Percentiles rank a stretch among this genome's conserved stretches.
These are phyloP conservation scores for Yarrowia keelungensis DNA, from an alignment of 805 yeast genomes.

Conservation along the genomic window DNA sequence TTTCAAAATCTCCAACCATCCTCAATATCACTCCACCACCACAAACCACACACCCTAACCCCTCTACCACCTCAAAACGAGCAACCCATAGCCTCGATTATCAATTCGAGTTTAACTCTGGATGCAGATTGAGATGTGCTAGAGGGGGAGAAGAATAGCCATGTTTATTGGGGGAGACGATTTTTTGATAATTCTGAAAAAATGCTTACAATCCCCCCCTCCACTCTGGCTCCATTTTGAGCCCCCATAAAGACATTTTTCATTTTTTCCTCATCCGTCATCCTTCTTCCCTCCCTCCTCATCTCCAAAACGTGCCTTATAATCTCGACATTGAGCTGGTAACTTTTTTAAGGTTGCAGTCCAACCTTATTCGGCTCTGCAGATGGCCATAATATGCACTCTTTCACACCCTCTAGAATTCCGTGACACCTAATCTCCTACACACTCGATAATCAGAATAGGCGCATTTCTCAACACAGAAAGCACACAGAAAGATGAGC, in stretches of 20 bases:
- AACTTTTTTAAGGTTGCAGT: slow-evolving; percentile 17
- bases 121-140: background rate
- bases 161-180: background rate
- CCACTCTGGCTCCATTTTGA: background rate
- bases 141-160: too few species aligned
- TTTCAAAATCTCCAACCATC: too few species aligned
- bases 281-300: too few species aligned
- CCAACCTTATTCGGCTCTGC: slow-evolving; percentile 14
- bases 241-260: slow-evolving; percentile 1
- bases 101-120: background rate
- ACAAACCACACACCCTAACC: too few species aligned
- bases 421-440: slow-evolving; percentile 13
- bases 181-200: background rate
- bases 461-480: background rate
- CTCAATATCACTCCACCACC: too few species aligned
- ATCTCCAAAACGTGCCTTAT: too few species aligned
- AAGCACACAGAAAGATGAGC: slow-evolving; percentile 8
- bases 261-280: background rate
- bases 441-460: background rate
- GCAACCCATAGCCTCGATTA: too few species aligned
- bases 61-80: too few species aligned
- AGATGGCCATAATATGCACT: slow-evolving; percentile 32
- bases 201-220: background rate
- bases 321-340: background rate
- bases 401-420: background rate